Evolutionary conservation across 129 eudicot genomes (phyloP), one percentile per base, ranked within the genome.

Genomic region (Kitagawia praeruptora): DNA sequence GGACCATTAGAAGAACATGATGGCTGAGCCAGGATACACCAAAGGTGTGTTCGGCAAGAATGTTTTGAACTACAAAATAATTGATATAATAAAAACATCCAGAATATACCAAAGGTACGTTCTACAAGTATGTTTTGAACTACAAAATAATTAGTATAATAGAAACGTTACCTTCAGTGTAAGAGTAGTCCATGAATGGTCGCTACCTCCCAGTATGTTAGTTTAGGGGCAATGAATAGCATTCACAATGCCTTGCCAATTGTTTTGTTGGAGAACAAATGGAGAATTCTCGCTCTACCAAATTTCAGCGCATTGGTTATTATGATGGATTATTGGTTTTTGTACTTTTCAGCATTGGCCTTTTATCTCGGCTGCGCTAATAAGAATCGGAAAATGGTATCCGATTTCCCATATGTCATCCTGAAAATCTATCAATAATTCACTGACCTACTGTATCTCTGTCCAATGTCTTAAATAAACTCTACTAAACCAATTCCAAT

Each of bases 111-210:
- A n/a, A 25, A n/a, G 69, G 69, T 25, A 25, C 2, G 69, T 61
- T 25, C 69, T 10, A 16, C 69, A 61, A 8, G 69, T 61, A 58
- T 8, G 10, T 23, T n/a, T 3, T 61, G 4, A 61, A 8, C 34
- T n/a, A n/a, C 69, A 61, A n/a, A 58, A 58, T 21, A 56, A 23
- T 7, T 23, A 58, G 25, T n/a, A 12, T 61, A 27, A 61, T 6
- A 18, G 51, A 72, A 6, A 39, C 48, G 21, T 19, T 85, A 91
- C 98, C 98, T 93, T 87, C 11, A 93, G 91, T 63, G 98, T 93
- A 80, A 89, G 89, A 84, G 90, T 80, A 31, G 98, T 89, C 98
- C 98, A 93, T 78, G 96, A 91, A 84, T 93, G 97, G 75, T 89
- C 93, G 46, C 88, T 83, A 83, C 98, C 95, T 75, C 81, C 86